phyloP scores from a whole-genome alignment of 2,329 filamentous ascomycete species.

The Sporothrix sp. region DNA sequence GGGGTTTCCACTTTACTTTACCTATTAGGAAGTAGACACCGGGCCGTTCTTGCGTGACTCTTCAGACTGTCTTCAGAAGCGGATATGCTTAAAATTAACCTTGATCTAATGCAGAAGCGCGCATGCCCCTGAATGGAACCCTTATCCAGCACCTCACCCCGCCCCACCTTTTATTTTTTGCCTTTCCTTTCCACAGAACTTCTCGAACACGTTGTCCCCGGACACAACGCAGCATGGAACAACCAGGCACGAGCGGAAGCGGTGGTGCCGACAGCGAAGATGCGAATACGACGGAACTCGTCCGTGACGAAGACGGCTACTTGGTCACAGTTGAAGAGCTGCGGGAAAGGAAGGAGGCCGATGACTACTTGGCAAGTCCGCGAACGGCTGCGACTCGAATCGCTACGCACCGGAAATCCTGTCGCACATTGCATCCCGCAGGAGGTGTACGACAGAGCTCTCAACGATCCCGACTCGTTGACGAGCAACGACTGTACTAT shows the following conservation, averaged over 20 bases:
- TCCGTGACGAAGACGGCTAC: slow-evolving; percentile 1
- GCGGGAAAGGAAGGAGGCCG: slow-evolving; percentile 2
- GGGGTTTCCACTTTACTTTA: no score
- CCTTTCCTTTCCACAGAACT: slow-evolving; percentile 1
- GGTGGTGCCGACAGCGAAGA: not conserved
- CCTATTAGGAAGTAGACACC: no score
- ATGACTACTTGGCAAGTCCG: not conserved
- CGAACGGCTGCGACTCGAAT: not conserved
- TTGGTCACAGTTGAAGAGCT: slow-evolving; percentile 1
- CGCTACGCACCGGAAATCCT: not conserved
- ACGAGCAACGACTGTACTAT: not conserved
- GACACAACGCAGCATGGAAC: slow-evolving; percentile 2
- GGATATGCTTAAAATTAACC: no score
- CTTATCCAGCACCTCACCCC: slow-evolving; percentile 1
- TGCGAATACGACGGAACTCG: not conserved
- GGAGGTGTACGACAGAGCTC: not conserved
- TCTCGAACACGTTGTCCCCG: slow-evolving; percentile 1
- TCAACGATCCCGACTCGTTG: not conserved
- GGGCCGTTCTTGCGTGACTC: no score
- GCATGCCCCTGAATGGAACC: no score
- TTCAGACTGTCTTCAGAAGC: no score
- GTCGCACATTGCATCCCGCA: not conserved
- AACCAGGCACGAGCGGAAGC: not conserved
- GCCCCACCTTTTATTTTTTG: not conserved
- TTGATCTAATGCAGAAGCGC: no score